Base-by-base conservation (phyloP, 2,329 filamentous ascomycete species). In the Emmonsia crescens region DNA sequence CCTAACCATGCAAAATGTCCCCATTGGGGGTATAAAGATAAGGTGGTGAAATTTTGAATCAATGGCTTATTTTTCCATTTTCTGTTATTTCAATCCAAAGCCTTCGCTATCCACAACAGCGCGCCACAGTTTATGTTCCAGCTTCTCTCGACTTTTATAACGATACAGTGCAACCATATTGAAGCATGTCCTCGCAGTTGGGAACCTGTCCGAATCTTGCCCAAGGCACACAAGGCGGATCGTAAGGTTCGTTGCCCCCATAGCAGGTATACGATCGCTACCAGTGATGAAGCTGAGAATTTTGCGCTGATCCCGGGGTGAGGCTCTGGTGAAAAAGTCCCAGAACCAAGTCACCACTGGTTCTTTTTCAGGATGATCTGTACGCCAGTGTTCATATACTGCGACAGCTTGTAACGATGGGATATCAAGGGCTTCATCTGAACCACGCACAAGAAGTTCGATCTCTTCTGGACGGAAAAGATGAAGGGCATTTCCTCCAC, bases 391-490 rank as follows among this genome's bases (percentile, higher is more conserved):
- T 57, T 95, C 89, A 69, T 95, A 96, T 16, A 84, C 82, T 0
- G 91, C 89, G 16, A 92, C 90, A 0, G 86, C 88, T 62, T 85
- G 82, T 33, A 96, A 77, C 3, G 89, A 87, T 3, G 80, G 78
- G 58, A 96, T 87, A 67, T 96, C 91, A 2, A 96, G 82, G 5
- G 85, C 77, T 70, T 95, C 91, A 65, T 95, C 90, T 8, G 89
- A 94, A 12, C 91, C 91, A 59, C 91, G 83, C 5, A 96, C 83
- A 0, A 96, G 81, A 3, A 96, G 82, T 72, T 96, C 92, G 64
- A 96, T 95, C 73, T 96, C 92, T 72, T 96, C 91, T 0, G 92
- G 88, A 19, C 89, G 84, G 74, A 96, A 96, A 1, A 96, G 82
- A 0, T 88, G 90, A 42, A 96, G 79, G 0, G 92, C 91, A 71